Percentiles rank a stretch among this genome's conserved stretches.
Conservation (phyloP, 768 basidiomycete species). For the Tylopilus sp. region DNA sequence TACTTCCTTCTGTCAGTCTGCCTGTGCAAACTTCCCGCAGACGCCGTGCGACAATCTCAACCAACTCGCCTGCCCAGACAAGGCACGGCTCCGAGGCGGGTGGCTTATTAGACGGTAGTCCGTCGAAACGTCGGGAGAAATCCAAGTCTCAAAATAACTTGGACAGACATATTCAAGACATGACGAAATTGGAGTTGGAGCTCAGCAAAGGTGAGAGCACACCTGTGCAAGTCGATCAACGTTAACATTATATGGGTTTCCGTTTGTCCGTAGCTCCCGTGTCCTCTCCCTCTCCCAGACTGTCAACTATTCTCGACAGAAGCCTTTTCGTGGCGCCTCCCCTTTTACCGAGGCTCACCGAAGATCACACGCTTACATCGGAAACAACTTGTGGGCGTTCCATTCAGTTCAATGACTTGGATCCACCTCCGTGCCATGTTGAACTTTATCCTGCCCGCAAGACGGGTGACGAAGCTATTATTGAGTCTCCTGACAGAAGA, state of each 20-base stretch:
- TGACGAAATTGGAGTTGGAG: constrained; percentile 63
- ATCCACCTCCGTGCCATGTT: constrained; percentile 58
- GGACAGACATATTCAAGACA: constrained; percentile 62
- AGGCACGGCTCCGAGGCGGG: constrained; percentile 19
- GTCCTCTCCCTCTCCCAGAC: constrained; percentile 41
- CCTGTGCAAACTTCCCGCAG: constrained; percentile 34
- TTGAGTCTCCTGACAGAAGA: constrained; percentile 56
- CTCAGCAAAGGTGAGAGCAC: constrained; percentile 53
- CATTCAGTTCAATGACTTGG: constrained; percentile 42
- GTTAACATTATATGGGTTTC: constrained; percentile 3
- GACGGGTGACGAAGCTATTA: constrained; percentile 30
- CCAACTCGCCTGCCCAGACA: constrained; percentile 51
- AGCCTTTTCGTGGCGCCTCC: constrained; percentile 63
- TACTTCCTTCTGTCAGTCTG: constrained; percentile 15
- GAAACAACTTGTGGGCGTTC: constrained; percentile 11
- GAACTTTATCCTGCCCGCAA: constrained; percentile 59
- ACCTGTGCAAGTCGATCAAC: background rate
- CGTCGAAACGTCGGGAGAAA: constrained; percentile 64
- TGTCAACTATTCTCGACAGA: constrained; percentile 67
- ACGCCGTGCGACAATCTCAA: constrained; percentile 65
- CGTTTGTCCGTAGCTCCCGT: constrained; percentile 30
- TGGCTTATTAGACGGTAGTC: constrained; percentile 44
- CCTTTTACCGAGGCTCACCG: constrained; percentile 33
- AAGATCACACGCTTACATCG: constrained; percentile 33
- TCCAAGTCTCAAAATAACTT: constrained; percentile 64